These are phyloP conservation scores for Colletotrichum liriopes DNA, from an alignment of 2,329 filamentous ascomycete species.

Conservation along the genomic window DNA sequence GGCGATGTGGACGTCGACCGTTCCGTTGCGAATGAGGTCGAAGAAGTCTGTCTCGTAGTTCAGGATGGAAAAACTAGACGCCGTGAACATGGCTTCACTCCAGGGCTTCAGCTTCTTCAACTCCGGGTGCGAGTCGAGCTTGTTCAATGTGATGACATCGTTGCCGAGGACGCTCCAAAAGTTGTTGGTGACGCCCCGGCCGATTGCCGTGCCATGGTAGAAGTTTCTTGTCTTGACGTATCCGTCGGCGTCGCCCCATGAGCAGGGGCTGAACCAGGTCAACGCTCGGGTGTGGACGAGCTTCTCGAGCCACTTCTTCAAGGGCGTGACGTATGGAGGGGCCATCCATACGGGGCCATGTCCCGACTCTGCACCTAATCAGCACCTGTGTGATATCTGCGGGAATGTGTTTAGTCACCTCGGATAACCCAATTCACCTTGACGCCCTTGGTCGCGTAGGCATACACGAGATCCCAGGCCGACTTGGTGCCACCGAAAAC, in stretches of 20 bases:
- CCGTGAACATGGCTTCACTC: slow-evolving; percentile 67
- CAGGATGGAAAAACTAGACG: slow-evolving; percentile 70
- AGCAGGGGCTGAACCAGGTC: slow-evolving; percentile 82
- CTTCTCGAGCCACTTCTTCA: slow-evolving; percentile 79
- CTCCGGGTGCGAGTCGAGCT: slow-evolving; percentile 69
- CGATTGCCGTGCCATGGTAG: slow-evolving; percentile 71
- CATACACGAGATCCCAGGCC: slow-evolving; percentile 76
- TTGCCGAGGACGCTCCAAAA: slow-evolving; percentile 73
- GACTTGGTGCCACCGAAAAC: slow-evolving; percentile 77
- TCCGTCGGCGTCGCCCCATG: slow-evolving; percentile 78
- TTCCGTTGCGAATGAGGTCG: slow-evolving; percentile 68
- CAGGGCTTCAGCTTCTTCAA: slow-evolving; percentile 69
- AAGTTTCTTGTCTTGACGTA: slow-evolving; percentile 69
- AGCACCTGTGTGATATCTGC: neutral
- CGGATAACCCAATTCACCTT: slow-evolving; percentile 75
- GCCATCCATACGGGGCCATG: slow-evolving; percentile 74
- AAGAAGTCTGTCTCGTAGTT: slow-evolving; percentile 74
- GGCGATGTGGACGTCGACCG: slow-evolving; percentile 66
- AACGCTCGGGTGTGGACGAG: slow-evolving; percentile 77
- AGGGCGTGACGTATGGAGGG: slow-evolving; percentile 74
- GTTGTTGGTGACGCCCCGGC: slow-evolving; percentile 67
- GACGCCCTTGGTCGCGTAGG: slow-evolving; percentile 69
- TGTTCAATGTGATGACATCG: slow-evolving; percentile 69
- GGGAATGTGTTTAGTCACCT: slow-evolving; percentile 49
- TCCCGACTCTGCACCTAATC: slow-evolving; percentile 55